Evolutionary conservation across 805 yeast genomes (phyloP).

Genomic region (Candida jianshihensis): DNA sequence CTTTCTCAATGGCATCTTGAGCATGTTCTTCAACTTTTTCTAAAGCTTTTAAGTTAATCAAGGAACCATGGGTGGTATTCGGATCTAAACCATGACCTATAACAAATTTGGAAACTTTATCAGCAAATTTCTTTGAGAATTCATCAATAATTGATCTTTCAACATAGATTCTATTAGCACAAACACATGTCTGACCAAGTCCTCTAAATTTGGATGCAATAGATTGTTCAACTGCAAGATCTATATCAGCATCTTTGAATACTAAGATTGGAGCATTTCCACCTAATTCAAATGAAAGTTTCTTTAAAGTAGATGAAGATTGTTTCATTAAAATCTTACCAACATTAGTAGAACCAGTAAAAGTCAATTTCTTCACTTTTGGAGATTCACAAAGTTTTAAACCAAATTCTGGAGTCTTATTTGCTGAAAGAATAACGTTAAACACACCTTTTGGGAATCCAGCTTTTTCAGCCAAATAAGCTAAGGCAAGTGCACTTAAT

Average conservation of each 20-base stretch:
- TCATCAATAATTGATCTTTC: constrained; percentile 44
- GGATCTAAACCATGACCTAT: constrained; percentile 52
- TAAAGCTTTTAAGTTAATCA: constrained; percentile 45
- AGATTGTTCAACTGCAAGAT: constrained; percentile 45
- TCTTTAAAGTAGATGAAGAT: constrained; percentile 50
- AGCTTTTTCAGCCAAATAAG: constrained; percentile 46
- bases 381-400: constrained; percentile 41
- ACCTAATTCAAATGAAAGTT: constrained; percentile 57
- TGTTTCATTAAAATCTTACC: constrained; percentile 56
- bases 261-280: constrained; percentile 63
- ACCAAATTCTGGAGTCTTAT: constrained; percentile 47
- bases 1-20: constrained; percentile 45
- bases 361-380: constrained; percentile 48
- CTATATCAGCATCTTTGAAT: constrained; percentile 53
- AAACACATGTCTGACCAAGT: constrained; percentile 61
- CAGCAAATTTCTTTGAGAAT: constrained; percentile 38
- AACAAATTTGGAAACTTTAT: constrained; percentile 38
- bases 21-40: constrained; percentile 48
- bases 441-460: constrained; percentile 55
- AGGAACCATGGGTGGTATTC: constrained; percentile 48
- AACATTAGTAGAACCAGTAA: constrained; percentile 59
- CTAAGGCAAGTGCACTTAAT: constrained; percentile 50
- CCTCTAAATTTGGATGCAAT: constrained; percentile 52
- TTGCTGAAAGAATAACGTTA: constrained; percentile 44
- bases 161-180: constrained; percentile 54